Base-by-base conservation (phyloP, 306 rosid genomes). In the Medicago arabica region DNA sequence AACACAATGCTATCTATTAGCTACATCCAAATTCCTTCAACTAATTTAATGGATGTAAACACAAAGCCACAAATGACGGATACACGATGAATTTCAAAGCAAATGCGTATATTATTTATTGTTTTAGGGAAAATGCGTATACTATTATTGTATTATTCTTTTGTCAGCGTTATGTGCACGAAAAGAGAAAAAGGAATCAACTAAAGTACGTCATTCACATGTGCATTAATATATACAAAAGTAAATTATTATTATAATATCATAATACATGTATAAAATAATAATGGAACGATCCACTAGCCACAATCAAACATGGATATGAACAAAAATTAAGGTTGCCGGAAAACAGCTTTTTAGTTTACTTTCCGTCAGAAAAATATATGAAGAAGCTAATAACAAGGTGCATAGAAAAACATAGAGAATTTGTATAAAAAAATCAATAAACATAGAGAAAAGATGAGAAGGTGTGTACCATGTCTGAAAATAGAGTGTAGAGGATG, bases 161-260 rank as follows among this genome's bases (percentile, higher is more conserved):
- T 67, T 28, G 8, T 1, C 23, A 44, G 75, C 75, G 75, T 71
- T 53, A 36, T 36, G 34, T 71, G 7, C 12, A 71, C 75, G 75
- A 54, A 70, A 71, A 71, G 75, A 34, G 64, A 38, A 71, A 53
- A 18, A 4, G n/a, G 75, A 53, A 71, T 70, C 44, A 71, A 54
- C 18, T 71, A 51, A 71, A 71, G 34, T n/a, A 28, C 28, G 9
- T 0, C 18, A 67, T 67, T 41, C 71, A 66, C 54, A 15, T 46
- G 38, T 12, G 6, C 14, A 46, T 23, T 43, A 5, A 21, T 15
- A 40, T 17, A 5, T 9, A 0, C 9, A 4, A 38, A 39, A 38
- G 9, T 17, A 3, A 65, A 39, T n/a, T 49, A 65, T 65, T 61
- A 31, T 61, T 61, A 15, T 61, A 66, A 65, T 38, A 5, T 16